phyloP scores from a whole-genome alignment of 2,329 filamentous ascomycete species.

The Phoma herbarum region DNA sequence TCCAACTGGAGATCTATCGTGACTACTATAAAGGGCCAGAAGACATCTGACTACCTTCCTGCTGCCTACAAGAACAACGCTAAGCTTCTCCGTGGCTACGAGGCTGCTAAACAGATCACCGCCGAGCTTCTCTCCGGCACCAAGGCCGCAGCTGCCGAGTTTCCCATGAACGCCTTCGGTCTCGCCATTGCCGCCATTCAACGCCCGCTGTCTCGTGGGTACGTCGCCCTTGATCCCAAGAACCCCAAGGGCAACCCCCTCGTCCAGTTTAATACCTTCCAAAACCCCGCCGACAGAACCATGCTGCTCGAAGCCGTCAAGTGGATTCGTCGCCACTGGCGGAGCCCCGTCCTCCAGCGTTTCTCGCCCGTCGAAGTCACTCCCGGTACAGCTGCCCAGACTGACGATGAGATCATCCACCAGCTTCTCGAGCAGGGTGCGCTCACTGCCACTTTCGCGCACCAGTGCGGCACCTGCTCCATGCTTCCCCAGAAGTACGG shows the following conservation, averaged over 20 bases:
- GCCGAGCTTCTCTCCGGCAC: slow-evolving; percentile 25
- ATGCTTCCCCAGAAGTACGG: slow-evolving; percentile 32
- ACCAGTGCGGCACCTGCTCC: slow-evolving; percentile 18
- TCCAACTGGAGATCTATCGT: slow-evolving; percentile 9
- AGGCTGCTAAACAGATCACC: slow-evolving; percentile 33
- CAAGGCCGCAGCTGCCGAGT: slow-evolving; percentile 35
- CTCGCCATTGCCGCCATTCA: slow-evolving; percentile 21
- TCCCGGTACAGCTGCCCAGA: slow-evolving; percentile 30
- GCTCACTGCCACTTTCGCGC: slow-evolving; percentile 20
- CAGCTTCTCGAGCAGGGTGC: not conserved
- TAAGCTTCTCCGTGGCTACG: slow-evolving; percentile 26
- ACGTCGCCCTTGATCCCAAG: slow-evolving; percentile 43
- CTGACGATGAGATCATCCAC: slow-evolving; percentile 24
- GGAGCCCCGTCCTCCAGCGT: slow-evolving; percentile 35
- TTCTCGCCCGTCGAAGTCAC: slow-evolving; percentile 40
- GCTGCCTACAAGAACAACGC: slow-evolving; percentile 32
- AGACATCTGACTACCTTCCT: slow-evolving; percentile 20
- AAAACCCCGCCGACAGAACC: slow-evolving; percentile 46
- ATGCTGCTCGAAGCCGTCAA: slow-evolving; percentile 41
- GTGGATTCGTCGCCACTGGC: slow-evolving; percentile 42
- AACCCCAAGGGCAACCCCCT: slow-evolving; percentile 38
- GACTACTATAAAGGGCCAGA: slow-evolving; percentile 8
- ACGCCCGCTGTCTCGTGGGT: slow-evolving; percentile 37
- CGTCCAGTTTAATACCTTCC: slow-evolving; percentile 42
- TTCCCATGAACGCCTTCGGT: slow-evolving; percentile 28